These are phyloP conservation scores for Alternaria infectoria DNA, from an alignment of 2,329 filamentous ascomycete genomes.

Conservation along the genomic window DNA sequence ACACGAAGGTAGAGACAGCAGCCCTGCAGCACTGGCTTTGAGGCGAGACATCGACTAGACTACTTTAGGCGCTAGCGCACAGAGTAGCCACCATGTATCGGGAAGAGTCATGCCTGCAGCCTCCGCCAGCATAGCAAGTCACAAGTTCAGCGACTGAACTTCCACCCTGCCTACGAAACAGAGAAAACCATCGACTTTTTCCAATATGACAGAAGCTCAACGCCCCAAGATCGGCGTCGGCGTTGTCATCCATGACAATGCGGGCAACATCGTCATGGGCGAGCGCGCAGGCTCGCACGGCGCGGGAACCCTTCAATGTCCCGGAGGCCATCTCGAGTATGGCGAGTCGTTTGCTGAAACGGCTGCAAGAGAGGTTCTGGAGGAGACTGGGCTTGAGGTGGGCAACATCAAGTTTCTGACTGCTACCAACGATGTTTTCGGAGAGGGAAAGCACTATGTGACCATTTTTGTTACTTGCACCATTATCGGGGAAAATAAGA, in stretches of 20 bases:
- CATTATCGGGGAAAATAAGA: constrained; percentile 54
- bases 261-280: constrained; percentile 56
- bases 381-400: constrained; percentile 70
- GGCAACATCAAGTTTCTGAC: constrained; percentile 60
- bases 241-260: constrained; percentile 53
- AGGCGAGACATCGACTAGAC: not conserved
- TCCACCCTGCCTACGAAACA: not conserved
- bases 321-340: constrained; percentile 77
- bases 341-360: constrained; percentile 68
- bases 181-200: not conserved
- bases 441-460: constrained; percentile 72
- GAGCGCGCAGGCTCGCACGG: constrained; percentile 48
- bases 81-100: not conserved
- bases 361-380: constrained; percentile 69
- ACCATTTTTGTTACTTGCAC: constrained; percentile 71
- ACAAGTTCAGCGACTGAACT: not conserved
- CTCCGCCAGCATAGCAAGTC: not conserved
- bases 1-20: not conserved
- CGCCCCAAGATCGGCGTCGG: constrained; percentile 56
- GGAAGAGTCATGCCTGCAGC: not conserved
- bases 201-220: constrained; percentile 26
- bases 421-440: constrained; percentile 72
- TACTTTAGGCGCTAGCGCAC: not conserved
- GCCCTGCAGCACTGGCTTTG: not conserved
- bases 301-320: constrained; percentile 68